Evolutionary conservation across 2,329 filamentous ascomycete genomes (phyloP).

Genomic region (Penicillium sumatraense): DNA sequence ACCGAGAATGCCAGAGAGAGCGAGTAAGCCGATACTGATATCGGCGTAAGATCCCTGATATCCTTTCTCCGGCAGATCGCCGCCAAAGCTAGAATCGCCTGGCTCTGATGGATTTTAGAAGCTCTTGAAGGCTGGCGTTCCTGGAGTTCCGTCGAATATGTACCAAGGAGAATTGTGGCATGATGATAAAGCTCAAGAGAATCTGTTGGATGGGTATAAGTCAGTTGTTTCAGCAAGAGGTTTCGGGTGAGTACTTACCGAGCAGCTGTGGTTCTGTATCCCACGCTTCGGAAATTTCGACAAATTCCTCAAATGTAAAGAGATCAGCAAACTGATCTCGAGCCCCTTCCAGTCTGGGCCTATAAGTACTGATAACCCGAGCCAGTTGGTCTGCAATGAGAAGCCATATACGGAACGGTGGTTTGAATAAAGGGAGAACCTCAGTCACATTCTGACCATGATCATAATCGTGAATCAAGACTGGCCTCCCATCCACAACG

Average conservation of each 20-base stretch:
- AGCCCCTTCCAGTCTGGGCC: background rate
- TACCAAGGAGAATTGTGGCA: background rate
- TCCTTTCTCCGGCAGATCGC: slow-evolving; percentile 1
- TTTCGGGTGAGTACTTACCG: background rate
- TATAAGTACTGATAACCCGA: background rate
- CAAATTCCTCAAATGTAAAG: background rate
- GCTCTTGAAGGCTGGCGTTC: background rate
- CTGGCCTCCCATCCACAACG: slow-evolving; percentile 26
- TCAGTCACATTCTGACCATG: slow-evolving; percentile 3
- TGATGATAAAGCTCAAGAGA: slow-evolving; percentile 4
- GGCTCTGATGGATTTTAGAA: background rate
- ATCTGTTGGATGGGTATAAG: background rate
- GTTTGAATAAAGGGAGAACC: slow-evolving; percentile 1
- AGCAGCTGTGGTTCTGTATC: background rate
- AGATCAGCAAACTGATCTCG: background rate
- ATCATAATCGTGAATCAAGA: slow-evolving; percentile 27
- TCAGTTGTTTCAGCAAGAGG: background rate
- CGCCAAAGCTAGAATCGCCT: slow-evolving; percentile 1
- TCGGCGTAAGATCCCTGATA: background rate
- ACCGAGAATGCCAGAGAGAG: slow-evolving; percentile 3
- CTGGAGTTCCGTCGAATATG: slow-evolving; percentile 3
- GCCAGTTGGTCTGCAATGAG: slow-evolving; percentile 1
- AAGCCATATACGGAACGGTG: slow-evolving; percentile 2
- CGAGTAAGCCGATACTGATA: background rate
- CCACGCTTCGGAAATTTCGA: background rate